Percentiles rank a stretch among this genome's conserved stretches.
These are phyloP conservation scores for Cinchona pubescens DNA, from an alignment of 257 asterid genomes.

Conservation along the genomic window DNA sequence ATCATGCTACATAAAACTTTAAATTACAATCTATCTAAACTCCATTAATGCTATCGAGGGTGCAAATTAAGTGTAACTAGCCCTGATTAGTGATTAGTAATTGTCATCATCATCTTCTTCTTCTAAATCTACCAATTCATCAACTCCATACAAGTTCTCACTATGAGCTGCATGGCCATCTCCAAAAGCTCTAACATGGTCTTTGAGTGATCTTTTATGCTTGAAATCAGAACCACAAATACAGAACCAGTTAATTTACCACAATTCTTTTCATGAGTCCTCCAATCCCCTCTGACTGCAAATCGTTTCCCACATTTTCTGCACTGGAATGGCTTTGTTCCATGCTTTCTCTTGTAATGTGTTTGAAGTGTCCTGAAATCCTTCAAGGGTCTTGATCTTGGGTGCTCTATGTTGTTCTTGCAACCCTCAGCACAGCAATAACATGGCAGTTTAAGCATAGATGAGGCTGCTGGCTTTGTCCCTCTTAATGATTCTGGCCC, in stretches of 20 bases:
- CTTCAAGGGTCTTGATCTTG: conserved; percentile 75
- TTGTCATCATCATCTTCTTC: conserved; percentile 31
- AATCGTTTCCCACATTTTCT: conserved; percentile 68
- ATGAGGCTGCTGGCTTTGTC: conserved; percentile 63
- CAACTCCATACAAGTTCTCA: conserved; percentile 34
- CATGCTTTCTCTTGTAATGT: conserved; percentile 86
- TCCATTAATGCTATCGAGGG: not conserved
- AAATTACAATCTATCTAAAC: not conserved
- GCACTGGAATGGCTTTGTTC: conserved; percentile 65
- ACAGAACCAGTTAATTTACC: conserved; percentile 81
- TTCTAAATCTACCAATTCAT: conserved; percentile 20
- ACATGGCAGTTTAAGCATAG: conserved; percentile 67
- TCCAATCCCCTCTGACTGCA: conserved; percentile 93
- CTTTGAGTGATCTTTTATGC: conserved; percentile 87
- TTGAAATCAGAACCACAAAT: conserved; percentile 88
- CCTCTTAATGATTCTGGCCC: conserved; percentile 91
- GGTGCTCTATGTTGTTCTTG: conserved; percentile 79
- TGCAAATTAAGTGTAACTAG: not conserved
- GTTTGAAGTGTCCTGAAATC: conserved; percentile 89
- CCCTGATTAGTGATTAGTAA: not conserved
- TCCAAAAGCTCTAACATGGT: conserved; percentile 74
- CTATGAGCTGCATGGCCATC: conserved; percentile 71
- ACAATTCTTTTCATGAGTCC: conserved; percentile 90
- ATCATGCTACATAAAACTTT: not conserved
- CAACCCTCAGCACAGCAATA: conserved; percentile 93